Conservation (phyloP, 179 eudicot genomes). For the Actinidia chinensis region DNA sequence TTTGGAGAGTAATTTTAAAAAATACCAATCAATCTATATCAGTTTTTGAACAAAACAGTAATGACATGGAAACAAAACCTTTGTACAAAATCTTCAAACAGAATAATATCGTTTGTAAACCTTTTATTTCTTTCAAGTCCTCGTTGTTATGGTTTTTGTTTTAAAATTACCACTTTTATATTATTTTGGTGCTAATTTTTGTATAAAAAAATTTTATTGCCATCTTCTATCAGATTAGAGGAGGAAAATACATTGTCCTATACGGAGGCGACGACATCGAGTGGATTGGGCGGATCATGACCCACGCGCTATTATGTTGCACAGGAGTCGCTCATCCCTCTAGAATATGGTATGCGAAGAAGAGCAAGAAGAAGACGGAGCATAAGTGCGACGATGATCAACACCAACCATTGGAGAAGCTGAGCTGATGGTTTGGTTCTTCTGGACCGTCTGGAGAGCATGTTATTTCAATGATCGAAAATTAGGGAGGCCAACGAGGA, state of each 20-base stretch:
- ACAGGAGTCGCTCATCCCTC: constrained; percentile 28
- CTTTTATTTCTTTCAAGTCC: too few relatives aligned
- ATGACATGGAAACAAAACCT: too few relatives aligned
- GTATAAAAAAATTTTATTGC: too few relatives aligned
- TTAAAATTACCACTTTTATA: too few relatives aligned
- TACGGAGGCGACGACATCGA: constrained; percentile 67
- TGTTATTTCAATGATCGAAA: constrained; percentile 66
- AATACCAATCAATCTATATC: too few relatives aligned
- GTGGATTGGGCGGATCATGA: constrained; percentile 60
- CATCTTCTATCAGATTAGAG: constrained; percentile 45
- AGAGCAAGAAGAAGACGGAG: constrained; percentile 42
- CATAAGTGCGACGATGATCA: constrained; percentile 33
- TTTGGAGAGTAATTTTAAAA: too few relatives aligned
- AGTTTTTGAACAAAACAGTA: too few relatives aligned
- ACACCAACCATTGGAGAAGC: constrained; percentile 30
- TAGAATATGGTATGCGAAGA: constrained; percentile 71
- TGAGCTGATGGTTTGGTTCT: constrained; percentile 64
- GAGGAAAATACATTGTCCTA: constrained; percentile 54
- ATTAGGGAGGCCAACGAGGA: constrained; percentile 28
- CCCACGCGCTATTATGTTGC: constrained; percentile 43
- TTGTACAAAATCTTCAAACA: too few relatives aligned
- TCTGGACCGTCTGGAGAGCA: constrained; percentile 77
- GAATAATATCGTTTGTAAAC: too few relatives aligned
- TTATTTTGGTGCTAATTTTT: too few relatives aligned
- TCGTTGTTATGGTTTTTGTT: too few relatives aligned